A percentile compares a stretch with the other conserved stretches of the same genome.
Evolutionary conservation across 805 yeast species (phyloP).

Genomic region (Lachancea sp.): DNA sequence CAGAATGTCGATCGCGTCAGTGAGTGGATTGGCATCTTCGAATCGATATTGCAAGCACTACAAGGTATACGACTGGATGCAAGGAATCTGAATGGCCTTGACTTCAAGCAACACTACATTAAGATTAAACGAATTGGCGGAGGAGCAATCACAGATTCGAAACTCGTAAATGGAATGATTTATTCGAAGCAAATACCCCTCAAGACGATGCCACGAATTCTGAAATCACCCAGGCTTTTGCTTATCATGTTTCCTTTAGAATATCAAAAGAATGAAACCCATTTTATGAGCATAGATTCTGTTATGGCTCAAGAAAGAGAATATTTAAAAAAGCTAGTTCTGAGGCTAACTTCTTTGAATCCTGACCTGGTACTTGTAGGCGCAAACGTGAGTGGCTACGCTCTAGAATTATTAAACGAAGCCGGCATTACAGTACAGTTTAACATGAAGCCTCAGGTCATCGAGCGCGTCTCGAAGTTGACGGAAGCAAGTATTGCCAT

Average conservation of each 20-base stretch:
- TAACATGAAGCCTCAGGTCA: conserved; percentile 73
- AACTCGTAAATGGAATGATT: conserved; percentile 67
- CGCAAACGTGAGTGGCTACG: conserved; percentile 75
- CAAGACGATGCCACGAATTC: conserved; percentile 62
- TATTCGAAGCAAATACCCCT: conserved; percentile 80
- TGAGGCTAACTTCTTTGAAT: conserved; percentile 63
- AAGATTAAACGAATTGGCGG: conserved; percentile 84
- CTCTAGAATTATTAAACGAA: conserved; percentile 61
- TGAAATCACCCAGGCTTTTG: conserved; percentile 68
- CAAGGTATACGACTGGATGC: conserved; percentile 55
- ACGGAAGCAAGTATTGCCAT: conserved; percentile 81
- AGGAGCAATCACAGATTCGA: conserved; percentile 54
- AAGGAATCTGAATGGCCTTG: conserved; percentile 64
- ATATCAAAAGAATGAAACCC: conserved; percentile 69
- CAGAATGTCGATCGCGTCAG: conserved; percentile 43
- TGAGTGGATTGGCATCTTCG: conserved; percentile 55
- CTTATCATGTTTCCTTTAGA: conserved; percentile 86
- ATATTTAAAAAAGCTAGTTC: conserved; percentile 72
- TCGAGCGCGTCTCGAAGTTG: conserved; percentile 68
- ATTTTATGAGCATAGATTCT: conserved; percentile 74
- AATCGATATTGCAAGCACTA: conserved; percentile 46
- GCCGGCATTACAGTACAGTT: conserved; percentile 78
- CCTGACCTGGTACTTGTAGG: conserved; percentile 79
- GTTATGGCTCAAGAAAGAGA: conserved; percentile 84
- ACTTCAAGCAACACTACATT: conserved; percentile 72